These are phyloP conservation scores for Penicillium sp. DNA, from an alignment of 2,329 filamentous ascomycete genomes.

Conservation along the genomic window DNA sequence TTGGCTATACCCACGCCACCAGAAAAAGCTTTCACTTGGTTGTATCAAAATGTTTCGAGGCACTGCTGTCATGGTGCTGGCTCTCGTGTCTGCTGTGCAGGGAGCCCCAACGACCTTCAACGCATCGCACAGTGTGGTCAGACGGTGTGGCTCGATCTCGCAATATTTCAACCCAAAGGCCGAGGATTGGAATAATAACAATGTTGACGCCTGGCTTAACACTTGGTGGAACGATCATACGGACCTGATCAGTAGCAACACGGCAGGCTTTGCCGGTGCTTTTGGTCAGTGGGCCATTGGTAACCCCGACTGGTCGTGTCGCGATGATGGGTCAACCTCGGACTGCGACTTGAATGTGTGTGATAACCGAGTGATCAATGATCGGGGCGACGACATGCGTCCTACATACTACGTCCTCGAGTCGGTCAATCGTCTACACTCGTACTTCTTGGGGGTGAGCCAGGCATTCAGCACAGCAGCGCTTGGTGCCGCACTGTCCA, in stretches of 20 bases:
- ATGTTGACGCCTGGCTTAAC: constrained; percentile 8
- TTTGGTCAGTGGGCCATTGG: constrained; percentile 13
- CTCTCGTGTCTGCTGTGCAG: constrained; percentile 6
- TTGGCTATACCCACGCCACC: too few species aligned
- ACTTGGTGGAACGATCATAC: constrained; percentile 10
- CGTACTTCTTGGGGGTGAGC: constrained; percentile 7
- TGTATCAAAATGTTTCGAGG: constrained; percentile 3
- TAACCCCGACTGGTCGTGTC: constrained; percentile 10
- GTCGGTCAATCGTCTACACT: constrained; percentile 9
- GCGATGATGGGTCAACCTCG: constrained; percentile 7
- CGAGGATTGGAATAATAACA: constrained; percentile 6
- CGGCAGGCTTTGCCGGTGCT: constrained; percentile 9
- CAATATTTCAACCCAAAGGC: constrained; percentile 9
- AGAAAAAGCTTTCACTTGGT: too few species aligned
- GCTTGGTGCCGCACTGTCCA: constrained; percentile 7
- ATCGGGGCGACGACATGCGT: constrained; percentile 5
- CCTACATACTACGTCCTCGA: constrained; percentile 9
- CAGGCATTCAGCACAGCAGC: constrained; percentile 9
- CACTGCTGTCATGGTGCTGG: constrained; percentile 1
- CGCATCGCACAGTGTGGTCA: background rate
- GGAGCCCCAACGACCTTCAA: background rate
- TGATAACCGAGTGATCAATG: constrained; percentile 9
- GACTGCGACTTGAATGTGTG: constrained; percentile 9
- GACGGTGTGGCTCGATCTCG: constrained; percentile 8
- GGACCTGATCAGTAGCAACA: background rate